A percentile compares a stretch with the other conserved stretches of the same genome.
These are phyloP conservation scores for Pyrus hybrid DNA, from an alignment of 331 rosid species.

Conservation along the genomic window DNA sequence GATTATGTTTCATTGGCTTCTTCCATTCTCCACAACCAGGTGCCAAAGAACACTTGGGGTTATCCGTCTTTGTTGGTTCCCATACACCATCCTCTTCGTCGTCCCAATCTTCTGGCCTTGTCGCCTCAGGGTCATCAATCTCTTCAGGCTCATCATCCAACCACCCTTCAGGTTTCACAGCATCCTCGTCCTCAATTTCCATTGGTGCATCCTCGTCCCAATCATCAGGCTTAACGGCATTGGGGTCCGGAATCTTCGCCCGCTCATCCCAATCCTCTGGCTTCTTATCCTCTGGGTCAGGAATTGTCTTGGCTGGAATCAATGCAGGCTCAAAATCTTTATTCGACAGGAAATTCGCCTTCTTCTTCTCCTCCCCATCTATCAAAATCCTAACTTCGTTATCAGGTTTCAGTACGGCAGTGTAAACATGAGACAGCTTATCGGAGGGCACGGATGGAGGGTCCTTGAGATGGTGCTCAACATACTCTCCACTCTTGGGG, in stretches of 20 bases:
- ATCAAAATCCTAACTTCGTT: conserved; percentile 55
- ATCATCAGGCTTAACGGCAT: conserved; percentile 93
- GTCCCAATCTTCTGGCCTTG: conserved; percentile 95
- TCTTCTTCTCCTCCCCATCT: conserved; percentile 87
- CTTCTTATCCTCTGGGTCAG: conserved; percentile 82
- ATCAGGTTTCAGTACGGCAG: conserved; percentile 60
- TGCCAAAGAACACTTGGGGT: conserved; percentile 76
- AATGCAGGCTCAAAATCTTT: conserved; percentile 92
- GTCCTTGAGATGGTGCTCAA: conserved; percentile 82
- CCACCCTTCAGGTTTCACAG: conserved; percentile 92
- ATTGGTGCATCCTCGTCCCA: conserved; percentile 99
- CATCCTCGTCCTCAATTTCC: conserved; percentile 82
- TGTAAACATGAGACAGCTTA: conserved; percentile 80
- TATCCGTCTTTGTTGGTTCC: conserved; percentile 79
- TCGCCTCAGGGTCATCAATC: conserved; percentile 84
- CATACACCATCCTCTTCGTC: conserved; percentile 99
- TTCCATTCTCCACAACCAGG: conserved; percentile 99
- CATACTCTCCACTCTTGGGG: conserved; percentile 76
- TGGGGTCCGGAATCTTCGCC: conserved; percentile 70
- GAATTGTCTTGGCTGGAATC: conserved; percentile 67
- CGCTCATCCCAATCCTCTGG: conserved; percentile 97
- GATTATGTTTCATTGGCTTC: conserved; percentile 86
- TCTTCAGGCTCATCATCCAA: conserved; percentile 91
- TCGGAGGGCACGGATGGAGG: conserved; percentile 88
- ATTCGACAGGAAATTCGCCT: conserved; percentile 54